phyloP scores from a whole-genome alignment of 139 green algal species.

The Chlamydomonas schloesseri region DNA sequence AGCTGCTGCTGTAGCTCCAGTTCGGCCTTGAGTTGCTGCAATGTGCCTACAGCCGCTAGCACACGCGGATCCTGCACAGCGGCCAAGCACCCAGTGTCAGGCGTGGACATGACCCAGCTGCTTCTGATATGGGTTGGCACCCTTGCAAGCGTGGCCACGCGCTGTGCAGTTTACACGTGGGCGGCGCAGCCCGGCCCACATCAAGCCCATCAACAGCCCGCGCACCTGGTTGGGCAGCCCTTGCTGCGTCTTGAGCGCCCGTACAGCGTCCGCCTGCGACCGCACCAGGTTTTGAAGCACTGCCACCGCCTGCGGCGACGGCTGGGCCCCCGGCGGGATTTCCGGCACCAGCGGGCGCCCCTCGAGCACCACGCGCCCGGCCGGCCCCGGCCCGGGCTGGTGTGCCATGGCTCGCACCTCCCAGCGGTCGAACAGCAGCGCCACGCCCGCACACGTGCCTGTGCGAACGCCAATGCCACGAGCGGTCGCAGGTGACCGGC shows the following conservation, averaged over 20 bases:
- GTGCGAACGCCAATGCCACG: too few relatives aligned
- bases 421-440: conserved; percentile 36
- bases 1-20: conserved; percentile 23
- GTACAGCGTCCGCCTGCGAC: conserved; percentile 25
- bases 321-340: neutral
- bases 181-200: too few relatives aligned
- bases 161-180: neutral
- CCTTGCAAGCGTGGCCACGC: neutral
- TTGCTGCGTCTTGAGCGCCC: conserved; percentile 23
- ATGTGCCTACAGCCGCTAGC: neutral
- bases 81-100: too few relatives aligned
- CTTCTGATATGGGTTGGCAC: too few relatives aligned
- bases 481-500: too few relatives aligned
- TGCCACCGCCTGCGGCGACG: neutral
- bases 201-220: neutral
- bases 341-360: conserved; percentile 37
- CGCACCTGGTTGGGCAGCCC: conserved; percentile 25
- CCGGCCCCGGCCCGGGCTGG: neutral
- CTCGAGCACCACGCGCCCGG: neutral
- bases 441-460: conserved; percentile 5
- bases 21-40: conserved; percentile 24
- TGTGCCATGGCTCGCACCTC: neutral
- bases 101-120: too few relatives aligned
- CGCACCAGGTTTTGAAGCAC: neutral
- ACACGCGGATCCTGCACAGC: conserved; percentile 30